Conservation (phyloP, 257 asterid species). For the Solanum acaule region DNA sequence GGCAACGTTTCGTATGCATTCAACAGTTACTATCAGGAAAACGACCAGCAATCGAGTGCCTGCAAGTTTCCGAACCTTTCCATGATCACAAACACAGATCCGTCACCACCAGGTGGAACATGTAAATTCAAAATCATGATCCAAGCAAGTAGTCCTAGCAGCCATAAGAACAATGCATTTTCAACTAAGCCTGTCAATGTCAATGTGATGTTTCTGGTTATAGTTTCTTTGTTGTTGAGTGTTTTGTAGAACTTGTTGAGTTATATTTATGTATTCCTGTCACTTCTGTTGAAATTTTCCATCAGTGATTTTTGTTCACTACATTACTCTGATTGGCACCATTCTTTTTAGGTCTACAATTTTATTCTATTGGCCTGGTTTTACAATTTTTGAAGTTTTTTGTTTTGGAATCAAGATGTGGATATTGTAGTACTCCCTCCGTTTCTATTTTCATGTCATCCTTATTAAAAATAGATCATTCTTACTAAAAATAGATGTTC, state of each 20-base stretch:
- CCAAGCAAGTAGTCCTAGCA: constrained; percentile 3
- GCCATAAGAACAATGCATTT: constrained; percentile 11
- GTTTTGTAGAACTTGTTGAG: not conserved
- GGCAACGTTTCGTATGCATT: constrained; percentile 58
- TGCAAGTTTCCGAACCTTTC: constrained; percentile 63
- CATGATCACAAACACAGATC: constrained; percentile 35
- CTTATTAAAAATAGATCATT: too few relatives aligned
- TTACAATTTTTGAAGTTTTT: not conserved
- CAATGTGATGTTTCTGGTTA: constrained; percentile 12
- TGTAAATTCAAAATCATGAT: constrained; percentile 61
- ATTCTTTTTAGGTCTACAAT: not conserved
- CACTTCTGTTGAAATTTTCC: not conserved
- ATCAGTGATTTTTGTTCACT: not conserved
- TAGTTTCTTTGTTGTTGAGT: constrained; percentile 18
- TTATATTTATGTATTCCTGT: not conserved
- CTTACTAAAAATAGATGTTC: too few relatives aligned
- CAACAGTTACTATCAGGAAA: constrained; percentile 58
- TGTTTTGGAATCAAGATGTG: too few relatives aligned
- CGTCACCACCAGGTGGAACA: constrained; percentile 35
- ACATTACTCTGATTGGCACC: not conserved
- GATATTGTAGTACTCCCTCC: too few relatives aligned
- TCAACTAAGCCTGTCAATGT: constrained; percentile 7
- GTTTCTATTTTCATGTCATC: too few relatives aligned
- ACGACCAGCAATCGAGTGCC: constrained; percentile 43
- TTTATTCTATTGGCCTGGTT: not conserved